Evolutionary conservation across 371 early-diverging fungal species (phyloP).

Genomic region (Mortierella sp.): DNA sequence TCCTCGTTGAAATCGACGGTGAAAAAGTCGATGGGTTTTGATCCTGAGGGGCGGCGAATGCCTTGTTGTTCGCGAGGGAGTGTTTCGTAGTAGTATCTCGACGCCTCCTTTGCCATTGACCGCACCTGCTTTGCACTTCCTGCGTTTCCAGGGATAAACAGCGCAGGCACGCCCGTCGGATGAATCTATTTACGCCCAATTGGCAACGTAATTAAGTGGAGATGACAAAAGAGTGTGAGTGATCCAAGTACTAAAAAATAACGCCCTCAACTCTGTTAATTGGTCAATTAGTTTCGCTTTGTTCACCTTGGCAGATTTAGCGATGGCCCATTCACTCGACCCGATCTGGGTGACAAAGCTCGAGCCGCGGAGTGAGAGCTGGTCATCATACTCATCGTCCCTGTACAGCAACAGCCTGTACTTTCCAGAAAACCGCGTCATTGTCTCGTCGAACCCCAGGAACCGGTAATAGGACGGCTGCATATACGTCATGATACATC

Average conservation of each 20-base stretch:
- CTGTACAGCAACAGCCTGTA: conserved; percentile 86
- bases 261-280: not conserved
- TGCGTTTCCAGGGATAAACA: conserved; percentile 97
- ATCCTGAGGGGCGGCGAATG: conserved; percentile 55
- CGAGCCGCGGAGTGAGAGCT: not conserved
- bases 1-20: conserved; percentile 95
- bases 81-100: conserved; percentile 67
- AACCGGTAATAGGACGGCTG: conserved; percentile 80
- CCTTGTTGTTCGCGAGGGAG: conserved; percentile 53
- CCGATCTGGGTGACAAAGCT: conserved; percentile 9
- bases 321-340: conserved; percentile 20
- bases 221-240: not conserved
- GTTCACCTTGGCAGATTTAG: conserved; percentile 31
- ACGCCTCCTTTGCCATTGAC: conserved; percentile 83
- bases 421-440: conserved; percentile 80
- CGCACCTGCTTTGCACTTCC: conserved; percentile 93
- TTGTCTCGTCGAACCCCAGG: conserved; percentile 70
- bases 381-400: conserved; percentile 73
- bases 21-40: conserved; percentile 84
- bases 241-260: not conserved
- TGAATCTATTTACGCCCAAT: conserved; percentile 15
- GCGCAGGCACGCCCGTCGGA: conserved; percentile 83
- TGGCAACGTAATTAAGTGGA: not conserved
- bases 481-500: conserved; percentile 89
- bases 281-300: not conserved